Percentiles rank a stretch among this genome's conserved stretches.
These are phyloP conservation scores for Cystobasidiaceae sp. DNA, from an alignment of 1,284 basidiomycete species.

Conservation along the genomic window DNA sequence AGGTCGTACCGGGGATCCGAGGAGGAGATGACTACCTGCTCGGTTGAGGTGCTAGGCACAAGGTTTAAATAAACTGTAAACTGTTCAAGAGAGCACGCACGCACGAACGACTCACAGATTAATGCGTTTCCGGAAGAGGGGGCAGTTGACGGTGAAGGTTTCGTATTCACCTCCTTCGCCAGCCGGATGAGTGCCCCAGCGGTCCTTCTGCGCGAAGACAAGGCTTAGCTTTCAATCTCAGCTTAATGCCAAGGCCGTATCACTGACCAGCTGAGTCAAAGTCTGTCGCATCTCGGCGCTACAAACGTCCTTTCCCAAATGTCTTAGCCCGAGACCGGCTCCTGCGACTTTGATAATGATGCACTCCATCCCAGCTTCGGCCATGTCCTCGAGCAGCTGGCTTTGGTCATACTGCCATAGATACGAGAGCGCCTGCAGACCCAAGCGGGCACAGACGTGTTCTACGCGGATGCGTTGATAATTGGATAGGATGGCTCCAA, in stretches of 20 bases:
- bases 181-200: conserved; percentile 88
- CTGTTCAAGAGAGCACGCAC: neutral
- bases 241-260: neutral
- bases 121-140: conserved; percentile 76
- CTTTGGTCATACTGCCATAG: conserved; percentile 91
- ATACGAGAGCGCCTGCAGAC: conserved; percentile 74
- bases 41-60: conserved; percentile 55
- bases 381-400: conserved; percentile 81
- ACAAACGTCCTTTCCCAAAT: conserved; percentile 61
- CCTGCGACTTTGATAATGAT: conserved; percentile 96
- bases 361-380: conserved; percentile 68
- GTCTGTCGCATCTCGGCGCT: conserved; percentile 62
- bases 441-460: conserved; percentile 82
- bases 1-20: conserved; percentile 51
- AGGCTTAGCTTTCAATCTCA: neutral
- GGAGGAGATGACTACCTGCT: conserved; percentile 68
- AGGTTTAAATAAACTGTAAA: neutral
- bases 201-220: conserved; percentile 55
- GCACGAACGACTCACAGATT: conserved; percentile 55
- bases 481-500: conserved; percentile 94
- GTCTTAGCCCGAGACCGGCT: conserved; percentile 69
- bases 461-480: conserved; percentile 96
- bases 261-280: conserved; percentile 64
- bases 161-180: conserved; percentile 99
- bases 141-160: conserved; percentile 82